Percentiles rank a stretch among this genome's conserved stretches.
Evolutionary conservation across 2,329 filamentous ascomycete species (phyloP).

Genomic region (Diaporthe amygdali): DNA sequence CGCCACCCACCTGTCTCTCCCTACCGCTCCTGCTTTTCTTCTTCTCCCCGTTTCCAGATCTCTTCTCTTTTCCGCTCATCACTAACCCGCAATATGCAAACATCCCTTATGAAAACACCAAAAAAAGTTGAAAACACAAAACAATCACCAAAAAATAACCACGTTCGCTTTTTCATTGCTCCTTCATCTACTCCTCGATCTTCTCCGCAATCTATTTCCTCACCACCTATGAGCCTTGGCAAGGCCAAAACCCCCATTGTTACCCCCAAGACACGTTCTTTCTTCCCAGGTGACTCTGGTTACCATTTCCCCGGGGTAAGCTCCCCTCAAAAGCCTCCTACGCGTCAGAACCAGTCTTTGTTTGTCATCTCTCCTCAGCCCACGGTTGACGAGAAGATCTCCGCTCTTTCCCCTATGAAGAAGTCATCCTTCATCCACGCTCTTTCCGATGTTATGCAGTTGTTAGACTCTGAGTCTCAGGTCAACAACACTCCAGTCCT

Average conservation of each 20-base stretch:
- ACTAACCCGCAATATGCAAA: neutral
- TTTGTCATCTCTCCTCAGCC: neutral
- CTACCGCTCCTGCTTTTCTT: too few relatives aligned
- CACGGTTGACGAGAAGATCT: neutral
- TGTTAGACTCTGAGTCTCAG: neutral
- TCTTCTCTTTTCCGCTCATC: neutral
- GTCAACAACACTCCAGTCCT: neutral
- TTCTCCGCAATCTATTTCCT: neutral
- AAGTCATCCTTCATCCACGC: neutral
- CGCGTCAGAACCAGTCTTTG: neutral
- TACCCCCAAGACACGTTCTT: neutral
- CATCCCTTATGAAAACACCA: conserved; percentile 17
- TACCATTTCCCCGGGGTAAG: neutral
- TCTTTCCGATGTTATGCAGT: neutral
- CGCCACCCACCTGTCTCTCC: too few relatives aligned
- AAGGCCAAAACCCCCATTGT: neutral
- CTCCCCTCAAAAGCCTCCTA: neutral
- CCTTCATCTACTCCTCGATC: neutral
- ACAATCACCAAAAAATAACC: conserved; percentile 1
- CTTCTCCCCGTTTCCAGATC: neutral
- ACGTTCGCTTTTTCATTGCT: neutral
- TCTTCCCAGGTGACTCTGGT: neutral
- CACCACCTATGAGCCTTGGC: neutral
- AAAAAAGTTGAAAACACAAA: conserved; percentile 16
- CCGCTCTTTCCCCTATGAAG: neutral